Evolutionary conservation across 176 grass and related monocot genomes (phyloP), one percentile per base, ranked within the genome.

Genomic region (Puccinellia tenuiflora): DNA sequence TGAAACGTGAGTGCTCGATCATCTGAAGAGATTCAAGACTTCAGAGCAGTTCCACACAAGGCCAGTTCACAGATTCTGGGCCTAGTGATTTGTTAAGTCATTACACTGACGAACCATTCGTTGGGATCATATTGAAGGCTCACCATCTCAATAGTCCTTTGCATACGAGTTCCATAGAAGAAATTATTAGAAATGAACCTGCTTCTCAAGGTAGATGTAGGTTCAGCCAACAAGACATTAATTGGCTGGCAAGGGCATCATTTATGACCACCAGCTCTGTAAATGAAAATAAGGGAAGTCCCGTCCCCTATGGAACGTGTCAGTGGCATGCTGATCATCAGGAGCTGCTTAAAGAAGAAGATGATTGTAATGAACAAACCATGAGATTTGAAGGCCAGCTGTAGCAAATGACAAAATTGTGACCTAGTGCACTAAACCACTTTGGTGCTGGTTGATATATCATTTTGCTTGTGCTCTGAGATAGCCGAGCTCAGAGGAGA

Each of bases 151-250:
- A 56, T 33, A 66, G 14, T 8, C 14, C 29, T 86, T 52, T 34
- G 21, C 48, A 14, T 14, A 29, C 4, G 28, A 67, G 15, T 22
- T 86, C 30, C 56, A 56, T 39, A 28, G 56, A 34, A 53, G 46
- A 70, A 34, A 21, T 65, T 9, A 9, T 56, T 28, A 6, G 77
- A 76, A 29, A 25, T 67, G 3, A 33, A 46, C 57, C 43, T 45
- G 35, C 57, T 81, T 65, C 43, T 64, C 17, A 80, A 56, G 25
- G 35, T 8, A 75, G 80, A 33, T 86, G 57, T 53, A 81, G 63
- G 38, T 34, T 43, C 35, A 66, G 8, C 45, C 68, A 75, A 55
- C 31, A 28, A 68, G 26, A 37, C 10, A 29, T 81, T 35, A 66
- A 46, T 62, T 53, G 21, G 28, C 14, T 63, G 14, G 60, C 28